phyloP scores from a whole-genome alignment of 176 grass and related monocot genomes.

The Eragrostis nindensis region DNA sequence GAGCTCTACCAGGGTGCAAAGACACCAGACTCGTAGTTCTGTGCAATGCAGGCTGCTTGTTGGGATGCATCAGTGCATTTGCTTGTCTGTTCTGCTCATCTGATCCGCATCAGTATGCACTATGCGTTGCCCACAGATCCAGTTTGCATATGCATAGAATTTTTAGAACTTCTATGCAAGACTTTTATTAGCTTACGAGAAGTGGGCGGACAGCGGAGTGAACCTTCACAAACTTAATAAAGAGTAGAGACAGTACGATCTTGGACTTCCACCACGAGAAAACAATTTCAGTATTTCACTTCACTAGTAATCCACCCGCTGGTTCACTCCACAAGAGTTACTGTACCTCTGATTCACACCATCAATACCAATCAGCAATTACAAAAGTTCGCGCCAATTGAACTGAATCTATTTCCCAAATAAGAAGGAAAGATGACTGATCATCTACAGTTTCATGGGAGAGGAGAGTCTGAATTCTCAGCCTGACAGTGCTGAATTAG shows the following conservation, averaged over 20 bases:
- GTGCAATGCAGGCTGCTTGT: constrained; percentile 35
- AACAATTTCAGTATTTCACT: too few relatives aligned
- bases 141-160: too few relatives aligned
- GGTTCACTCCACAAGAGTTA: too few relatives aligned
- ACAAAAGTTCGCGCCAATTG: constrained; percentile 28
- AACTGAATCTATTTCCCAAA: constrained; percentile 30
- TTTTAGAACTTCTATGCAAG: too few relatives aligned
- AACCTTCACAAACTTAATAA: too few relatives aligned
- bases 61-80: neutral
- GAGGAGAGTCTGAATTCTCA: constrained; percentile 8
- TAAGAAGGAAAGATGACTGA: neutral
- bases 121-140: too few relatives aligned
- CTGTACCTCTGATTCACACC: neutral
- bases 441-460: constrained; percentile 19
- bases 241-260: too few relatives aligned
- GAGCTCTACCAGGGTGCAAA: constrained; percentile 23
- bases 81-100: neutral
- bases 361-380: constrained; percentile 45
- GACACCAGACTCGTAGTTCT: constrained; percentile 31
- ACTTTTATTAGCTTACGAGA: too few relatives aligned
- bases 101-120: neutral
- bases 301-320: too few relatives aligned
- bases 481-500: constrained; percentile 32
- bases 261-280: too few relatives aligned
- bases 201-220: too few relatives aligned